A percentile compares a stretch with the other conserved stretches of the same genome.
phyloP scores from a whole-genome alignment of 331 rosid genomes.

The Telfairia occidentalis region DNA sequence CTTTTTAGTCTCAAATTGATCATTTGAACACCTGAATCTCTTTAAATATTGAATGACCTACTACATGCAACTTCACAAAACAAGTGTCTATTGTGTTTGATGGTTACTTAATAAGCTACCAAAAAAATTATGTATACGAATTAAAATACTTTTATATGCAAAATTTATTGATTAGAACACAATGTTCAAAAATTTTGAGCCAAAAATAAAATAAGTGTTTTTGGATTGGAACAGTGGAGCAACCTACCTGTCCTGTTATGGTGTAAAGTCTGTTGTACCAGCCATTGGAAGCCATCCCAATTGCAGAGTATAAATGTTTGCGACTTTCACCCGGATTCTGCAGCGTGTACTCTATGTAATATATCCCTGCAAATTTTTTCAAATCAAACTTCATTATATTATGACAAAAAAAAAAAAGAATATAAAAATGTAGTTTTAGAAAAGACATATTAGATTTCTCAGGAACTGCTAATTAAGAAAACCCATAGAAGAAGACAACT shows the following conservation, averaged over 20 bases:
- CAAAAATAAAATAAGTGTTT: neutral
- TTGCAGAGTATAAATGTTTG: slow-evolving; percentile 57
- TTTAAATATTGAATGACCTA: neutral
- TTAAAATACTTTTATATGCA: too few species aligned
- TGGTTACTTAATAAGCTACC: too few species aligned
- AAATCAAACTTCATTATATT: neutral
- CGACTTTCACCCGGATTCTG: slow-evolving; percentile 70
- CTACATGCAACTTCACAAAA: neutral
- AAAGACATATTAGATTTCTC: neutral
- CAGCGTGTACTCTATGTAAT: slow-evolving; percentile 67
- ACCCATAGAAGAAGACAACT: neutral
- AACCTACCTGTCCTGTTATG: slow-evolving; percentile 75
- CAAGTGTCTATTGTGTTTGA: too few species aligned
- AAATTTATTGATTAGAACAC: too few species aligned
- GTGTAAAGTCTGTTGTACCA: slow-evolving; percentile 86
- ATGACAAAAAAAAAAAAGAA: neutral
- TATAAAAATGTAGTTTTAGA: too few species aligned
- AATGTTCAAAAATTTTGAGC: neutral
- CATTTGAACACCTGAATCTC: neutral
- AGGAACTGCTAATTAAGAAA: neutral
- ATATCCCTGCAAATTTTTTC: slow-evolving; percentile 47
- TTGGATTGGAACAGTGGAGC: neutral
- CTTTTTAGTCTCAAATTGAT: neutral
- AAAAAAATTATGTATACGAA: too few species aligned
- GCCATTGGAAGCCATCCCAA: slow-evolving; percentile 85